Base-by-base conservation (phyloP, 805 yeast species). In the Yamadazyma nakazawae region DNA sequence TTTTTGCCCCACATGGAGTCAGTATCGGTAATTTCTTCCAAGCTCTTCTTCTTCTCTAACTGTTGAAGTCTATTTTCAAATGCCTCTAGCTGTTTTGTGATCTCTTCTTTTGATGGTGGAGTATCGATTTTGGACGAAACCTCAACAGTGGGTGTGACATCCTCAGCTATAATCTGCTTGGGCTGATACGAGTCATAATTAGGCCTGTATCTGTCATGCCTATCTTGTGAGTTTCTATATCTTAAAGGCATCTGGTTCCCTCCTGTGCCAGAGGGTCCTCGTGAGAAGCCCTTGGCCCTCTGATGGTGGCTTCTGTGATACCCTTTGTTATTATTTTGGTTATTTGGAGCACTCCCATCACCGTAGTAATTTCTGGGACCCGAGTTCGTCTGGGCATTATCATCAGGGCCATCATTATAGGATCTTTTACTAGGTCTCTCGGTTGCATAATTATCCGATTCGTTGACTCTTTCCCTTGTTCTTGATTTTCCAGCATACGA, bases 1-100 rank as follows among this genome's bases (percentile, higher is more conserved):
- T 75, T 73, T 19, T 78, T 67, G 42, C 88, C 94, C 96, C 96
- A 88, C 41, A 72, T 66, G 0, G 88, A 72, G 16, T 69, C 71
- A 11, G 65, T 56, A 11, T 83, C 68, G 40, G 68, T 66, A n/a
- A 86, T 61, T 38, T 77, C 68, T 37, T 79, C 76, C 26, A 88
- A 63, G 0, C 84, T 72, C 0, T 69, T 60, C 0, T 74, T 77
- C 17, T 63, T 59, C 4, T 61, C 61, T 12, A 80, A 59, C 12
- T 68, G 66, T 19, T 55, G 58, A 14, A 68, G 54, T n/a, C 55
- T 54, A 16, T 51, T 57, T 47, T 66, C 58, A 40, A 54, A 58
- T 37, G 56, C 57, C 39, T 59, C 63, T 17, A 47, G 48, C 12
- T 42, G 19, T 25, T 44, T 35, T 28, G 28, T 46, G 10, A 26